Percentiles rank a stretch among this genome's conserved stretches.
Evolutionary conservation across 2,329 filamentous ascomycete species (phyloP).

Genomic region (Bipolaris oryzae): DNA sequence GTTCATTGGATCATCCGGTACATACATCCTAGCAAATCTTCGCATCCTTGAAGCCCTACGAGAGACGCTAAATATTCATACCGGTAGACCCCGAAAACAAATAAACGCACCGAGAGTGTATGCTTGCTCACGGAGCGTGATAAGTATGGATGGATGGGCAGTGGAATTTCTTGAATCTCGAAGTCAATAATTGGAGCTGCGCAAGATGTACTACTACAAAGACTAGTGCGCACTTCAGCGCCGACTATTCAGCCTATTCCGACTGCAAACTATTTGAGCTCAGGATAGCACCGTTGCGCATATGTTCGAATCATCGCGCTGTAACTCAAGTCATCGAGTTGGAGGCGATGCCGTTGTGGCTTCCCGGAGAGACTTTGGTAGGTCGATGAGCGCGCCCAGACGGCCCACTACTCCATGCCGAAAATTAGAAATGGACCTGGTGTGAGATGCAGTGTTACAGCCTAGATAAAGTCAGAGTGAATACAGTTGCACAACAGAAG

Average conservation of each 20-base stretch:
- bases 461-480: not conserved
- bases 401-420: conserved; percentile 6
- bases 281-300: conserved; percentile 30
- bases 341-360: conserved; percentile 24
- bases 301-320: conserved; percentile 32
- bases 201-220: conserved; percentile 60
- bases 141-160: conserved; percentile 46
- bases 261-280: conserved; percentile 37
- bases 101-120: conserved; percentile 54
- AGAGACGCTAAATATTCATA: conserved; percentile 49
- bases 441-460: not conserved
- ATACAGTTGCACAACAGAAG: not conserved
- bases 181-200: conserved; percentile 56
- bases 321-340: conserved; percentile 35
- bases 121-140: conserved; percentile 51
- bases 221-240: conserved; percentile 57
- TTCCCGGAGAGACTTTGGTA: no score
- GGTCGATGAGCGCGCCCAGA: no score
- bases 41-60: conserved; percentile 56
- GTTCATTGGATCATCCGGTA: conserved; percentile 28
- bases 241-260: conserved; percentile 60
- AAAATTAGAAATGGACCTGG: not conserved
- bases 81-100: conserved; percentile 53
- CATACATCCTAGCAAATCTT: conserved; percentile 45
- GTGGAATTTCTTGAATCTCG: conserved; percentile 56